These are phyloP conservation scores for Mortierella sp. DNA, from an alignment of 371 early-diverging fungal species.

Conservation along the genomic window DNA sequence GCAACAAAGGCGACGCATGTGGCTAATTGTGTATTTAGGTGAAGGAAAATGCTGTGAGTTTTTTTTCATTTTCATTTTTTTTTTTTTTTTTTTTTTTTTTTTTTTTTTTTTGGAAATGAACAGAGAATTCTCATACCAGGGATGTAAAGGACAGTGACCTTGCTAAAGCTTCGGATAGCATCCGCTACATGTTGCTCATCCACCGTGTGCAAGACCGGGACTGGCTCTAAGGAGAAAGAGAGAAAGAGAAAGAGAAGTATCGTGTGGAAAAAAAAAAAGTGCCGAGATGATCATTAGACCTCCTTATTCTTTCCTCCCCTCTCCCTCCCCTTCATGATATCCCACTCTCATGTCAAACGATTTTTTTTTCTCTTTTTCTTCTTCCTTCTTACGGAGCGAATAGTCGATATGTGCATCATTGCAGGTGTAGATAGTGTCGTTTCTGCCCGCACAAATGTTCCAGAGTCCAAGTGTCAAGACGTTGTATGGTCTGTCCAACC, in stretches of 20 bases:
- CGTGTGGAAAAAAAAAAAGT: neutral
- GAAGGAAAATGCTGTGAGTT: slow-evolving; percentile 1
- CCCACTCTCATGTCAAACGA: neutral
- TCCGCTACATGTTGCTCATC: slow-evolving; percentile 31
- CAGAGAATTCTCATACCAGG: slow-evolving; percentile 30
- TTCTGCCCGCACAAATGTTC: slow-evolving; percentile 33
- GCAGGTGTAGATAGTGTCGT: slow-evolving; percentile 18
- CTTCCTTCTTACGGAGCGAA: slow-evolving; percentile 25
- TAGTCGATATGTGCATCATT: slow-evolving; percentile 17
- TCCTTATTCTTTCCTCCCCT: neutral
- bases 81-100: neutral
- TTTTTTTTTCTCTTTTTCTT: neutral
- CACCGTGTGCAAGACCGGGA: slow-evolving; percentile 15
- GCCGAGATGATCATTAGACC: neutral
- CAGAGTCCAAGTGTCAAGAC: slow-evolving; percentile 35
- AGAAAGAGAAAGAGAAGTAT: neutral
- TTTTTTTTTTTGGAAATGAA: too few relatives aligned
- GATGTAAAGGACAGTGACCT: slow-evolving; percentile 34
- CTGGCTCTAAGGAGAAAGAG: slow-evolving; percentile 3
- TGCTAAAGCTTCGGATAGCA: slow-evolving; percentile 28
- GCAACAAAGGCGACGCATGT: slow-evolving; percentile 38
- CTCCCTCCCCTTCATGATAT: neutral
- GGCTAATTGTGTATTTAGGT: slow-evolving; percentile 3
- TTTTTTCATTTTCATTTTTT: neutral
- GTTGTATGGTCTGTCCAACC: slow-evolving; percentile 23